Evolutionary conservation across 805 yeast genomes (phyloP).

Genomic region (Jamesozyma lodderae): DNA sequence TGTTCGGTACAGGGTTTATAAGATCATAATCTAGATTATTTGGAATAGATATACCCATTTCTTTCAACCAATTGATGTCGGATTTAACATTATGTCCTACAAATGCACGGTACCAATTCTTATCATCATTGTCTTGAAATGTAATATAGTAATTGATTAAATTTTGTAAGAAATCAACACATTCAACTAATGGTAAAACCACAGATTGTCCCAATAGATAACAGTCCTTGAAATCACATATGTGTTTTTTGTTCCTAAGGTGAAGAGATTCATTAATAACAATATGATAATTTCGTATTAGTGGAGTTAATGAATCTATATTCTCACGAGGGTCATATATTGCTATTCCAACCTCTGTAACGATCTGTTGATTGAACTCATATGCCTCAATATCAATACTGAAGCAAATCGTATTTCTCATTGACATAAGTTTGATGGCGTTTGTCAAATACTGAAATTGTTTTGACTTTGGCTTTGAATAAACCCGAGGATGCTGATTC

Average conservation of each 20-base stretch:
- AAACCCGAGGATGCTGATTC: background rate
- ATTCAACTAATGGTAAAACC: slow-evolving; percentile 32
- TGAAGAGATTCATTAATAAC: slow-evolving; percentile 36
- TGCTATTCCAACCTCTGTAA: slow-evolving; percentile 51
- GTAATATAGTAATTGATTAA: slow-evolving; percentile 36
- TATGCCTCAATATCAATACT: slow-evolving; percentile 50
- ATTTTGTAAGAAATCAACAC: slow-evolving; percentile 33
- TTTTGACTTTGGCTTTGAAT: background rate
- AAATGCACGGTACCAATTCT: slow-evolving; percentile 29
- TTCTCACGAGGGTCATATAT: slow-evolving; percentile 47
- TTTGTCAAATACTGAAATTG: slow-evolving; percentile 15
- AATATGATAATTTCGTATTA: slow-evolving; percentile 35
- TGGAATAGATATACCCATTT: slow-evolving; percentile 39
- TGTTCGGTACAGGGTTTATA: background rate
- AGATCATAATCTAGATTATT: slow-evolving; percentile 4
- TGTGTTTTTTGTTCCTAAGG: slow-evolving; percentile 42
- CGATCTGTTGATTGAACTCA: slow-evolving; percentile 34
- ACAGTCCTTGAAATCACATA: slow-evolving; percentile 43
- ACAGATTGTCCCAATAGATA: slow-evolving; percentile 42
- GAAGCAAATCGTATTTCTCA: slow-evolving; percentile 29
- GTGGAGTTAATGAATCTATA: slow-evolving; percentile 31
- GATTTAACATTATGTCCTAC: slow-evolving; percentile 54
- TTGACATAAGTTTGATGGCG: slow-evolving; percentile 12
- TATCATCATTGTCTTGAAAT: slow-evolving; percentile 16
- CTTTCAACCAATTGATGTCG: slow-evolving; percentile 45